Evolutionary conservation across 2,329 filamentous ascomycete species (phyloP).

Genomic region (Trichoderma brevicompactum): DNA sequence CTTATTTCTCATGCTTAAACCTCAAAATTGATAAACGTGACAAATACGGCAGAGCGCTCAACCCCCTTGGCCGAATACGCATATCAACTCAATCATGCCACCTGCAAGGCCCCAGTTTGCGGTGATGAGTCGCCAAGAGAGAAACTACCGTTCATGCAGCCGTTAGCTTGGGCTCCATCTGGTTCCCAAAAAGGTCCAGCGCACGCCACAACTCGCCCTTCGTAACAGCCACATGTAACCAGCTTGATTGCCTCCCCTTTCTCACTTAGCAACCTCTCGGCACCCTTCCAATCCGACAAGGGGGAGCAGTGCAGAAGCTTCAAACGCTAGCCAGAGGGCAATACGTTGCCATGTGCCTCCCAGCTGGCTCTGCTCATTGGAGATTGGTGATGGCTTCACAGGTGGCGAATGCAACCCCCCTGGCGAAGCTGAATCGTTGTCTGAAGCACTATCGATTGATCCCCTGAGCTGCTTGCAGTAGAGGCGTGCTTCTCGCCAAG

Average conservation of each 20-base stretch:
- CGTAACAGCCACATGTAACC: not conserved
- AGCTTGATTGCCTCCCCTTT: constrained; percentile 16
- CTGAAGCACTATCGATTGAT: constrained; percentile 15
- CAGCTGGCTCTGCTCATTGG: not conserved
- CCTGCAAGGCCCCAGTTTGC: not conserved
- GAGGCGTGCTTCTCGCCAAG: not conserved
- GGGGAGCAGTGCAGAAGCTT: constrained; percentile 15
- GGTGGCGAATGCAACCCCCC: not conserved
- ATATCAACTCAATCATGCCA: constrained; percentile 10
- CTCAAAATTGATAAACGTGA: not conserved
- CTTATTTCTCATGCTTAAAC: not conserved
- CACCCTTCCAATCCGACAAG: not conserved
- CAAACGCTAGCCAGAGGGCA: not conserved
- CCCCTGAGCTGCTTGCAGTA: constrained; percentile 13
- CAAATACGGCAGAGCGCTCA: not conserved
- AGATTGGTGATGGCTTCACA: constrained; percentile 9
- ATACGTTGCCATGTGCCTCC: not conserved
- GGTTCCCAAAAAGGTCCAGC: constrained; percentile 12
- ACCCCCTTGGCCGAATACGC: not conserved
- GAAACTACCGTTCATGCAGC: constrained; percentile 15
- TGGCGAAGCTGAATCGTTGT: constrained; percentile 16
- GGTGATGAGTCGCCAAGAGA: constrained; percentile 1
- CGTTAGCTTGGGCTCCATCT: constrained; percentile 1
- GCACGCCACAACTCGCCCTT: constrained; percentile 1
- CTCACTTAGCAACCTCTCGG: not conserved